Evolutionary conservation across 352 stramenopile genomes (phyloP).

Genomic region (Globisporangium yorkense): DNA sequence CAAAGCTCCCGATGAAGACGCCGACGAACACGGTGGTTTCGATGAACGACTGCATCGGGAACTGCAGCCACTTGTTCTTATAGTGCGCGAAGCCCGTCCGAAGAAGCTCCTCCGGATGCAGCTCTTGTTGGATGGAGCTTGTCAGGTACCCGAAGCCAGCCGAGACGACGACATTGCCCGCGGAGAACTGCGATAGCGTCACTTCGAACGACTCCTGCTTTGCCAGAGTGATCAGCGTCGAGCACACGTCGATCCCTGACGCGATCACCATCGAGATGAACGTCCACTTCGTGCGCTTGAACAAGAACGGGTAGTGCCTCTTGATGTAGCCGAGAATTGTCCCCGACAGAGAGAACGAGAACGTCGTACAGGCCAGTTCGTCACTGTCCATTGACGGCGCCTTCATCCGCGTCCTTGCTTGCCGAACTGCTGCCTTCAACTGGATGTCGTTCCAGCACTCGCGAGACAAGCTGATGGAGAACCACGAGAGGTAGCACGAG

Average conservation of each 20-base stretch:
- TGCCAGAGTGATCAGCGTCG: constrained; percentile 44
- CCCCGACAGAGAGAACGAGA: constrained; percentile 9
- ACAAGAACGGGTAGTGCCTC: constrained; percentile 40
- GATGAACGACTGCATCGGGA: constrained; percentile 74
- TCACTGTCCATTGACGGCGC: not conserved
- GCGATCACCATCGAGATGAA: constrained; percentile 70
- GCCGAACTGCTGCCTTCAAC: not conserved
- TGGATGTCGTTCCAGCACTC: constrained; percentile 78
- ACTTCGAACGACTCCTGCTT: constrained; percentile 33
- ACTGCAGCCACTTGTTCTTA: constrained; percentile 71
- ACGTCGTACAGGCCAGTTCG: not conserved
- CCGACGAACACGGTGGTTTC: constrained; percentile 61
- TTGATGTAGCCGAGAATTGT: constrained; percentile 24
- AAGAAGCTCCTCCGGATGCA: constrained; percentile 51
- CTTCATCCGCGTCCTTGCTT: not conserved
- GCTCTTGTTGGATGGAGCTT: constrained; percentile 51
- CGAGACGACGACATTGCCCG: constrained; percentile 62
- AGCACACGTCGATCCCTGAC: constrained; percentile 62
- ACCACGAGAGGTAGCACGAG: constrained; percentile 52
- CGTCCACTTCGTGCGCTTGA: constrained; percentile 74
- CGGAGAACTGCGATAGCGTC: constrained; percentile 71
- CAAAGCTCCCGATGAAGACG: constrained; percentile 74
- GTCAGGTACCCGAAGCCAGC: constrained; percentile 61
- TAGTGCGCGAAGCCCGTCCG: constrained; percentile 46
- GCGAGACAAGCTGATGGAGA: constrained; percentile 56